Evolutionary conservation across 192 early-diverging fungal species (phyloP), one percentile per base, ranked within the genome.

Genomic region (Mortierella hygrophila): DNA sequence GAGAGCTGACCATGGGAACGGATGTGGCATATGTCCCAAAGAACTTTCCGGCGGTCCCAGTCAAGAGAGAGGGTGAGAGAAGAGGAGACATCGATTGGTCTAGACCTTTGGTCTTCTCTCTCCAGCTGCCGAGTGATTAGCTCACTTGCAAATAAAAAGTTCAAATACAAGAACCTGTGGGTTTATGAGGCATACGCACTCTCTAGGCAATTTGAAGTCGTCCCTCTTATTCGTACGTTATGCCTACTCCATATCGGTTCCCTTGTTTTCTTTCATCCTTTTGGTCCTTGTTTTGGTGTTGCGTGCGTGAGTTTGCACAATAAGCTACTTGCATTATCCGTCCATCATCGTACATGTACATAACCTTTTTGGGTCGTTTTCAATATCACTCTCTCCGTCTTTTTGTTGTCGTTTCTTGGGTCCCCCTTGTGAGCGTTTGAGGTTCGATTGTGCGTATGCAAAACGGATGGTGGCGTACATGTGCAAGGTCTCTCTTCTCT

Each of bases 391-490:
- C 60, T 26, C 26, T 10, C 60, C 26, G 60, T 11, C 13, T 29
- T 11, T 29, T 65, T 23, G 11, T 65, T 32, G 13, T 65, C 1
- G 32, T 65, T 65, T 32, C 11, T 65, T 13, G 60, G 40, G 9
- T 40, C 41, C 18, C 18, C 40, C 40, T 41, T 71, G 40, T 42
- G 70, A 71, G 70, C 35, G 18, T 71, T 71, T 42, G 41, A 38
- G 70, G 70, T 38, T 71, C 70, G 70, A 71, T 71, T 71, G 9
- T 21, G 38, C 41, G 11, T 20, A 42, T 71, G 70, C 70, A 38
- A 71, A 41, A 42, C 40, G 29, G 49, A 52, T 20, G 70, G 11
- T 26, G 38, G 41, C n/a, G 40, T 21, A 23, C 21, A 40, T 38
- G 13, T 16, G 9, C 10, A 35, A 21, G 40, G 10, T 41, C 41